A percentile compares a stretch with the other conserved stretches of the same genome.
phyloP scores from a whole-genome alignment of 1,284 basidiomycete species.

The Trichosporon asahii region DNA sequence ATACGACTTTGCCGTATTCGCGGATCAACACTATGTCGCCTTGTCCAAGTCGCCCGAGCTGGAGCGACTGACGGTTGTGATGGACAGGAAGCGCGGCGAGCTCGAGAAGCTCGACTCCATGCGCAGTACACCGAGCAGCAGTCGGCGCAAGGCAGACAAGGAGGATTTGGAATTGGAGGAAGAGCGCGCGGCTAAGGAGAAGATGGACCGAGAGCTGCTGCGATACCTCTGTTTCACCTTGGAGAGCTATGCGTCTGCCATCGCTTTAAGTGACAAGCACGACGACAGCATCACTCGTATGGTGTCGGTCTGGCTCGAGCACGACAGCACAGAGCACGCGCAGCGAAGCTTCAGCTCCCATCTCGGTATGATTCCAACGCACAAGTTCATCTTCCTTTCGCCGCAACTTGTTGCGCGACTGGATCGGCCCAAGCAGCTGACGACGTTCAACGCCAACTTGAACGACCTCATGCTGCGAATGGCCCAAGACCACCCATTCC shows the following conservation, averaged over 20 bases:
- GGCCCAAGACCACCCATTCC: conserved; percentile 88
- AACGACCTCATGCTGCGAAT: conserved; percentile 68
- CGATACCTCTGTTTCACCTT: conserved; percentile 71
- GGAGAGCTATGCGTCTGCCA: conserved; percentile 74
- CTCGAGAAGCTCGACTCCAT: conserved; percentile 27
- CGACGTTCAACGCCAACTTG: conserved; percentile 63
- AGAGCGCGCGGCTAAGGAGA: conserved; percentile 55
- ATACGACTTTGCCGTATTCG: conserved; percentile 80
- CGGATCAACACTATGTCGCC: conserved; percentile 76
- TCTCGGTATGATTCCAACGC: conserved; percentile 64
- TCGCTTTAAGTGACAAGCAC: conserved; percentile 65
- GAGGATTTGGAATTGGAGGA: conserved; percentile 58
- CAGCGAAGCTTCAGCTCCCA: conserved; percentile 54
- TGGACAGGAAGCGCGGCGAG: conserved; percentile 61
- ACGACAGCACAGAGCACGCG: conserved; percentile 59
- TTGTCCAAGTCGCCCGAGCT: conserved; percentile 69
- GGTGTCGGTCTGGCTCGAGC: conserved; percentile 80
- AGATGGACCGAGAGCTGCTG: conserved; percentile 61
- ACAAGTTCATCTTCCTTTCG: conserved; percentile 84
- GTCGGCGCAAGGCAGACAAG: conserved; percentile 45
- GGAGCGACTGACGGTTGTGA: conserved; percentile 66
- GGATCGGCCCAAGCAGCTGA: conserved; percentile 53
- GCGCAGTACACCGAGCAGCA: conserved; percentile 27
- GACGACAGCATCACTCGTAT: conserved; percentile 78
- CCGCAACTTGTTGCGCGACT: conserved; percentile 90